These are phyloP conservation scores for Scedosporium boydii DNA, from an alignment of 2,329 filamentous ascomycete genomes.

Conservation along the genomic window DNA sequence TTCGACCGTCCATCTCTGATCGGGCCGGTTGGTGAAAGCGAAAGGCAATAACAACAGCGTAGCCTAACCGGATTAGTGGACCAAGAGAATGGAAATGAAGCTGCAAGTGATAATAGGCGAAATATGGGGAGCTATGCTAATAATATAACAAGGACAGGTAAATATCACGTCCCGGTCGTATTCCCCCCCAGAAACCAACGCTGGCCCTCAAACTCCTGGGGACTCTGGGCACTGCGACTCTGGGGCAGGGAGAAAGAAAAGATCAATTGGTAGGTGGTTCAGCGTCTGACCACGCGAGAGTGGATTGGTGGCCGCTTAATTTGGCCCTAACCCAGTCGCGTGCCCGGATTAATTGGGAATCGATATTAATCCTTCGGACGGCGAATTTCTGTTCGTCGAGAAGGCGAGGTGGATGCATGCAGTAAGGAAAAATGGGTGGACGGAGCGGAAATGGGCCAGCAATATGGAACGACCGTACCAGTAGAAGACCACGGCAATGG, in stretches of 20 bases:
- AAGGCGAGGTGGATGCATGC: neutral
- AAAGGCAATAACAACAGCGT: neutral
- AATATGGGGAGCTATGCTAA: constrained; percentile 9
- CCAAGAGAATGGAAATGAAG: constrained; percentile 5
- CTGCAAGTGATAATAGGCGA: constrained; percentile 3
- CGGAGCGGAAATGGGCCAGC: too few species aligned
- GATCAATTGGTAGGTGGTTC: neutral
- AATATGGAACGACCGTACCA: neutral
- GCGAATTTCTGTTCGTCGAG: neutral
- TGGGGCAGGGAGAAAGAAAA: constrained; percentile 1
- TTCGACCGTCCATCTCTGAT: neutral
- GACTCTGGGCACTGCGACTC: too few species aligned
- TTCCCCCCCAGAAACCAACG: neutral
- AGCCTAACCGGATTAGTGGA: neutral
- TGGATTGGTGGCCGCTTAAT: constrained; percentile 3
- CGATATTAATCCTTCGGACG: neutral
- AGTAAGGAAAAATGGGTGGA: neutral
- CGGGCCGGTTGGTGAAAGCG: constrained; percentile 1
- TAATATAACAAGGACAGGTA: neutral
- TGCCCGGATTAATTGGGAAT: constrained; percentile 8
- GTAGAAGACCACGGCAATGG: neutral
- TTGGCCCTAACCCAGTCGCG: constrained; percentile 6
- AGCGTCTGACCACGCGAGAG: constrained; percentile 3
- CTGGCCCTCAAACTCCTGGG: neutral
- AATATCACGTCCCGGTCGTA: neutral